These are phyloP conservation scores for Hypericum androsaemum DNA, from an alignment of 345 rosid genomes.

Conservation along the genomic window DNA sequence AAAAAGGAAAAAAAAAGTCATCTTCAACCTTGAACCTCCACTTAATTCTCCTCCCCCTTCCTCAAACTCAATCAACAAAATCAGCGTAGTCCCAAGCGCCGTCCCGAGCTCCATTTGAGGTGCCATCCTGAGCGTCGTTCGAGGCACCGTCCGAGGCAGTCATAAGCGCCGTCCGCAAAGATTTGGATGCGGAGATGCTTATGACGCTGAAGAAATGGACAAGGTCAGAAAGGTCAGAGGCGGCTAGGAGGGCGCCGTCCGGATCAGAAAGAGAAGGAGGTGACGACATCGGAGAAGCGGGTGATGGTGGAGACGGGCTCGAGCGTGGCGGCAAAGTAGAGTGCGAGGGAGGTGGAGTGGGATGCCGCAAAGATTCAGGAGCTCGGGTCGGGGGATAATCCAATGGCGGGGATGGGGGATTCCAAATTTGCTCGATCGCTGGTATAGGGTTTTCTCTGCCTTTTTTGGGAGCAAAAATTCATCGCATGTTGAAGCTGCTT, in stretches of 20 bases:
- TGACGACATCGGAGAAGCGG: constrained; percentile 67
- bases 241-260: constrained; percentile 83
- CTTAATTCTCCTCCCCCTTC: too few species aligned
- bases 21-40: too few species aligned
- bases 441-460: too few species aligned
- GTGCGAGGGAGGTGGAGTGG: constrained; percentile 56
- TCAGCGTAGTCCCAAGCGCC: too few species aligned
- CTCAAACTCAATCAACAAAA: too few species aligned
- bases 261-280: constrained; percentile 67
- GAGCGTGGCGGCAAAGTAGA: constrained; percentile 44
- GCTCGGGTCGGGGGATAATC: constrained; percentile 55
- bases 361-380: constrained; percentile 54
- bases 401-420: constrained; percentile 49
- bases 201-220: constrained; percentile 67
- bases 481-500: too few species aligned
- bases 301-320: constrained; percentile 36
- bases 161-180: constrained; percentile 54
- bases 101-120: too few species aligned
- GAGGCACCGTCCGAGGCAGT: too few species aligned
- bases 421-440: too few species aligned
- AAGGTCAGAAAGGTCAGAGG: constrained; percentile 69
- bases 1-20: too few species aligned
- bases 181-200: constrained; percentile 34
- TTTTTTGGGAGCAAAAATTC: too few species aligned
- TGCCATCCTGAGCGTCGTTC: too few species aligned